Evolutionary conservation across 345 rosid genomes (phyloP), one percentile per base, ranked within the genome.

Genomic region (Ricinus communis): DNA sequence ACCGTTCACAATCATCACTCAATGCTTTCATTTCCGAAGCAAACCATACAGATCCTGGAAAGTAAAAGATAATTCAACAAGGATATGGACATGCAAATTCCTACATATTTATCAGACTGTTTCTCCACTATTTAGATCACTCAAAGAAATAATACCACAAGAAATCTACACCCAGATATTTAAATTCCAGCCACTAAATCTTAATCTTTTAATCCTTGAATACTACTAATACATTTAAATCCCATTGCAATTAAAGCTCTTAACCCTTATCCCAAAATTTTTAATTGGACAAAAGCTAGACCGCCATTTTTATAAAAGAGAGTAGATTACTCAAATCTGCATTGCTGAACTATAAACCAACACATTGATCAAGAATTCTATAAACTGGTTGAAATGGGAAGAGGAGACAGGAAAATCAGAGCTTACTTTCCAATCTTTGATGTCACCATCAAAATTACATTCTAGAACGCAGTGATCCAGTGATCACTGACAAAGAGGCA

Each of bases 11-110:
- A 66, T 88, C 97, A 71, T 91, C 97, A 75, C 90, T 85, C 73
- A 91, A 80, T 64, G 97, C 97, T 85, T 91, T 91, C 97, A 91
- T 91, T 83, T 91, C 97, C 19, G 97, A 91, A 79, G 97, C 93
- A 85, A 91, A 91, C 97, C 92, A 91, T 31, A 86, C 77, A 0
- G 97, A 91, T 74, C 97, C 94, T 91, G 85, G 68, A 68, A 72
- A 31, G 53, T 14, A 49, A 57, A 54, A 60, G 54, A 59, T 59
- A 58, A 24, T 56, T 57, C 51, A 65, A 30, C 76, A 50, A 74
- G 56, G 38, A 41, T 9, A 51, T 18, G 62, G 50, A 40, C 15
- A 45, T 58, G 46, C 57, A 71, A 36, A 28, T 30, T 16, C 25
- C 41, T 9, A 47, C 4, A 14, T 43, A 45, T 46, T 45, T 65